These are phyloP conservation scores for Tubosaeta brunneosetosa DNA, from an alignment of 768 basidiomycete species.

Conservation along the genomic window DNA sequence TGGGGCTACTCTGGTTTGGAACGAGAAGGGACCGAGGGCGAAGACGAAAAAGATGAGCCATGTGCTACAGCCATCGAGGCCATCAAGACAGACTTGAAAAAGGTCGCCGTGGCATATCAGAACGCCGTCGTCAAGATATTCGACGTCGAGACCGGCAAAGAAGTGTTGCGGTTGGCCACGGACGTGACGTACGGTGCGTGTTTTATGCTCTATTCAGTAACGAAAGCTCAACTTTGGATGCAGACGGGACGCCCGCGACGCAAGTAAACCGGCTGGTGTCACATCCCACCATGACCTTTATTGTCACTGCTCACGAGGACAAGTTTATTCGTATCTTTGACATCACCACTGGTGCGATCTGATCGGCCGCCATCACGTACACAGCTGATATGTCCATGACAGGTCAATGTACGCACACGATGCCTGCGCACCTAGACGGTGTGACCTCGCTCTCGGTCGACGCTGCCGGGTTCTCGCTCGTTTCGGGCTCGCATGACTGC, in stretches of 20 bases:
- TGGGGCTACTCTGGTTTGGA: conserved; percentile 80
- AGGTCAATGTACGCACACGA: conserved; percentile 87
- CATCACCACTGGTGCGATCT: conserved; percentile 62
- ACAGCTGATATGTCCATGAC: conserved; percentile 4
- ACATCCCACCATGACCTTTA: conserved; percentile 83
- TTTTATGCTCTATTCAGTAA: neutral
- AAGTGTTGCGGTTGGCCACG: conserved; percentile 56
- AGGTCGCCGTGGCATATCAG: conserved; percentile 86
- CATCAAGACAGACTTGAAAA: conserved; percentile 76
- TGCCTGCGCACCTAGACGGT: conserved; percentile 86
- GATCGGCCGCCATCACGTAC: neutral
- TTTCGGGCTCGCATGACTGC: conserved; percentile 91
- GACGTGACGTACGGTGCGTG: conserved; percentile 54
- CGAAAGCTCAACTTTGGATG: conserved; percentile 1
- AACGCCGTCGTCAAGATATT: conserved; percentile 89
- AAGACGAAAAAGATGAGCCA: conserved; percentile 42
- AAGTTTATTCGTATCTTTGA: conserved; percentile 91
- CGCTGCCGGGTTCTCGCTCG: conserved; percentile 79
- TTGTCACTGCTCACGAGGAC: conserved; percentile 92
- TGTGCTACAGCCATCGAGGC: conserved; percentile 84
- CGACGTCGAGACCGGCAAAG: conserved; percentile 84
- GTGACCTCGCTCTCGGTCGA: conserved; percentile 91
- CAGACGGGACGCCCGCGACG: conserved; percentile 70
- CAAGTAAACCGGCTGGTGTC: conserved; percentile 86
- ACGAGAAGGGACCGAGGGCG: conserved; percentile 32